phyloP scores from a whole-genome alignment of 2,329 filamentous ascomycete genomes.

The Penicillium italicum region DNA sequence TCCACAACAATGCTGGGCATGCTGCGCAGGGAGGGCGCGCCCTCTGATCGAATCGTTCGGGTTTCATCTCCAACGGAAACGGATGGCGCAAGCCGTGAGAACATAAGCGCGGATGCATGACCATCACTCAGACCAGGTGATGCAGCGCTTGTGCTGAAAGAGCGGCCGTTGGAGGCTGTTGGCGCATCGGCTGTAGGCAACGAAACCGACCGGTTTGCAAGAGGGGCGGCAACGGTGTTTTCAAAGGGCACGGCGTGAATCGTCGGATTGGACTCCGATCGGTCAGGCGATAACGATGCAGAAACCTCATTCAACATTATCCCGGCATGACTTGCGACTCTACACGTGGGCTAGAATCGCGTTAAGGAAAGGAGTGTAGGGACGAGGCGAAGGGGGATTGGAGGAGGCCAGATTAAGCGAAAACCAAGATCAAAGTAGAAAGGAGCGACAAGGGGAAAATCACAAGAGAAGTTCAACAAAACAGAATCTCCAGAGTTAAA shows the following conservation, averaged over 20 bases:
- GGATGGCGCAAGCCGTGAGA: constrained; percentile 14
- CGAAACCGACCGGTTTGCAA: constrained; percentile 29
- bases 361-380: constrained; percentile 8
- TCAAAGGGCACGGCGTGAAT: constrained; percentile 28
- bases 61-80: constrained; percentile 12
- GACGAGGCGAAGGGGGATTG: background rate
- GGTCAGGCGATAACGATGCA: constrained; percentile 26
- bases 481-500: constrained; percentile 15
- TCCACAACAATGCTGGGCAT: constrained; percentile 43
- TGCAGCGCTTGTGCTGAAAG: constrained; percentile 25
- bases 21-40: constrained; percentile 31
- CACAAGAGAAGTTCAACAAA: background rate
- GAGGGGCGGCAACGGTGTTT: constrained; percentile 24
- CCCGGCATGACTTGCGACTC: constrained; percentile 33
- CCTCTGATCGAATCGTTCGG: constrained; percentile 18
- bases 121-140: constrained; percentile 15
- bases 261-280: constrained; percentile 26
- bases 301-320: constrained; percentile 35
- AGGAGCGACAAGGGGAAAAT: constrained; percentile 13
- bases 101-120: constrained; percentile 15
- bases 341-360: constrained; percentile 7
- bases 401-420: constrained; percentile 3
- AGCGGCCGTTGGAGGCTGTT: constrained; percentile 24
- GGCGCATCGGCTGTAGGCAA: constrained; percentile 25
- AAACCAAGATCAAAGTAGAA: constrained; percentile 3